A percentile compares a stretch with the other conserved stretches of the same genome.
Conservation (phyloP, 202 grass and related monocot genomes). For the Musa balbisiana region DNA sequence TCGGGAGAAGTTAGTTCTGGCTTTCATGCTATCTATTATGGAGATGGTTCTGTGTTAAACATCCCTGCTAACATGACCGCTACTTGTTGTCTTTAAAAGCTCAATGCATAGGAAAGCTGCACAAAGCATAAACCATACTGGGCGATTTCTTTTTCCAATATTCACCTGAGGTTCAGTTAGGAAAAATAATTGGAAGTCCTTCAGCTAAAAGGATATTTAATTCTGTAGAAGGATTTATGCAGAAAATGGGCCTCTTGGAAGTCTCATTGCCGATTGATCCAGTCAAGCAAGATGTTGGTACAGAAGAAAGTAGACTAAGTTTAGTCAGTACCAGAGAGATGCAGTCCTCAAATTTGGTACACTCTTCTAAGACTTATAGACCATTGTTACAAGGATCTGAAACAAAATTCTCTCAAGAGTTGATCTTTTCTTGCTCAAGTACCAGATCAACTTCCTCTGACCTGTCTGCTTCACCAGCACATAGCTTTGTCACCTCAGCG, state of each 20-base stretch:
- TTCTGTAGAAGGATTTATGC: conserved; percentile 17
- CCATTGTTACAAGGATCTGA: neutral
- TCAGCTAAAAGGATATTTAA: conserved; percentile 27
- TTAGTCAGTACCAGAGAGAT: neutral
- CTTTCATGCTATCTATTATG: neutral
- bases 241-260: conserved; percentile 14
- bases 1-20: conserved; percentile 12
- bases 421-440: neutral
- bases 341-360: neutral
- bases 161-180: conserved; percentile 11
- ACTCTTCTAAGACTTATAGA: neutral
- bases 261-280: conserved; percentile 11
- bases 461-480: neutral
- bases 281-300: conserved; percentile 2
- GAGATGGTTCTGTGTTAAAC: conserved; percentile 1
- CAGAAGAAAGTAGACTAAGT: neutral
- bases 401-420: neutral
- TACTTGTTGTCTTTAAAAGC: conserved; percentile 29
- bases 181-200: conserved; percentile 23
- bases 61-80: conserved; percentile 15
- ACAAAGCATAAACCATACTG: conserved; percentile 23
- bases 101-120: conserved; percentile 25
- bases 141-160: conserved; percentile 11
- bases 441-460: neutral
- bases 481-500: conserved; percentile 13